Evolutionary conservation across 805 yeast genomes (phyloP).

Genomic region (Tetrapisispora arboricola): DNA sequence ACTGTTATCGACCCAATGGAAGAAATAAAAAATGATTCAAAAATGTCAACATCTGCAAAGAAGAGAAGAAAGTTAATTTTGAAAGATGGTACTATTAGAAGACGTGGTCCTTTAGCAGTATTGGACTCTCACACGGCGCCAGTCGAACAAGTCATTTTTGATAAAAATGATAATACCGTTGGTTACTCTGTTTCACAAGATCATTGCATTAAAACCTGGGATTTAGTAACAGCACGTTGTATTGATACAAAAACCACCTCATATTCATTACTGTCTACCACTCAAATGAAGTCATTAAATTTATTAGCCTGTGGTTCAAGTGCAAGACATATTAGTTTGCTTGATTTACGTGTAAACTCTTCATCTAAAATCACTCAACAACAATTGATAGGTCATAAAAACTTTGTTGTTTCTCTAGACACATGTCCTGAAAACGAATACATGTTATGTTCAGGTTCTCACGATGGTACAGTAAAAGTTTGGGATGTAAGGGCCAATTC

Average conservation of each 20-base stretch:
- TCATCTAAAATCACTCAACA: slow-evolving; percentile 52
- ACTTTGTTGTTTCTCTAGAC: slow-evolving; percentile 74
- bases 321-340: slow-evolving; percentile 91
- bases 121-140: slow-evolving; percentile 79
- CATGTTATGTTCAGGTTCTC: slow-evolving; percentile 85
- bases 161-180: slow-evolving; percentile 60
- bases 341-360: slow-evolving; percentile 70
- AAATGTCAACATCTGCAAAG: slow-evolving; percentile 67
- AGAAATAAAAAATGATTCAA: slow-evolving; percentile 35
- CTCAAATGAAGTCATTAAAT: slow-evolving; percentile 55
- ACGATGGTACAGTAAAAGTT: slow-evolving; percentile 87
- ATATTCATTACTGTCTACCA: slow-evolving; percentile 68
- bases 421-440: slow-evolving; percentile 69
- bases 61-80: slow-evolving; percentile 79
- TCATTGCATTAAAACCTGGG: slow-evolving; percentile 95
- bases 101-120: slow-evolving; percentile 72
- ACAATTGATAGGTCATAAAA: slow-evolving; percentile 81
- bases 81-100: slow-evolving; percentile 62
- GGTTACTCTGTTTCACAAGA: slow-evolving; percentile 94
- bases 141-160: slow-evolving; percentile 77
- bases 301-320: slow-evolving; percentile 89
- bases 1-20: slow-evolving; percentile 43
- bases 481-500: slow-evolving; percentile 91
- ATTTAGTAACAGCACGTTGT: slow-evolving; percentile 72
- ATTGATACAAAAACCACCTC: slow-evolving; percentile 85